Evolutionary conservation across 306 rosid species (phyloP).

Genomic region (Fragaria nilgerrensis): DNA sequence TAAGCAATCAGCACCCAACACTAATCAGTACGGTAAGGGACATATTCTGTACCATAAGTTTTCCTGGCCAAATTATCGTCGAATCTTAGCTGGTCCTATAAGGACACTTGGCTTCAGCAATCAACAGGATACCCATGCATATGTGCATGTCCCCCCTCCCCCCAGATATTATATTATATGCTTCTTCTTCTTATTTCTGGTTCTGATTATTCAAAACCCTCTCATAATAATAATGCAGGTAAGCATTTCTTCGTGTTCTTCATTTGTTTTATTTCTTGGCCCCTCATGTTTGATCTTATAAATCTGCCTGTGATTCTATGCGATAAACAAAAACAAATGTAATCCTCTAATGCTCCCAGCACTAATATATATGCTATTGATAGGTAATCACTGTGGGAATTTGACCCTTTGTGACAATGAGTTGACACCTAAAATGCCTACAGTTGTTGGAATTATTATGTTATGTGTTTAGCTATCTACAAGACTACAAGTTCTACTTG

Average conservation of each 20-base stretch:
- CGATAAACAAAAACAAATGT: background rate
- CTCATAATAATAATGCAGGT: background rate
- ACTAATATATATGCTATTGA: background rate
- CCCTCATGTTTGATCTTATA: background rate
- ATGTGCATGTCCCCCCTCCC: slow-evolving; percentile 15
- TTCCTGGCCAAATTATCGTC: background rate
- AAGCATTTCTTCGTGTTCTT: background rate
- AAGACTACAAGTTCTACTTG: background rate
- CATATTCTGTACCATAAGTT: slow-evolving; percentile 12
- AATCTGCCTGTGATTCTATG: background rate
- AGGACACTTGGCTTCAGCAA: slow-evolving; percentile 6
- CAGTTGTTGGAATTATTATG: background rate
- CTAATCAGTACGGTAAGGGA: slow-evolving; percentile 16
- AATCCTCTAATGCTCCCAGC: background rate
- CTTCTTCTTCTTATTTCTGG: background rate
- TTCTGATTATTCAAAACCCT: background rate
- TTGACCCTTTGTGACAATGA: slow-evolving; percentile 9
- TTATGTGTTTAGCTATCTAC: background rate
- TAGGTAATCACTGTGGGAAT: background rate
- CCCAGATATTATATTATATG: background rate
- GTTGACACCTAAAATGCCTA: slow-evolving; percentile 10
- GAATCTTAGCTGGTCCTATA: slow-evolving; percentile 16
- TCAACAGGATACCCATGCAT: slow-evolving; percentile 10
- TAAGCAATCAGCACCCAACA: background rate
- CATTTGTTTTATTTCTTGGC: background rate